Evolutionary conservation across 2,329 filamentous ascomycete species (phyloP).

Genomic region (Pyrenophora teres): DNA sequence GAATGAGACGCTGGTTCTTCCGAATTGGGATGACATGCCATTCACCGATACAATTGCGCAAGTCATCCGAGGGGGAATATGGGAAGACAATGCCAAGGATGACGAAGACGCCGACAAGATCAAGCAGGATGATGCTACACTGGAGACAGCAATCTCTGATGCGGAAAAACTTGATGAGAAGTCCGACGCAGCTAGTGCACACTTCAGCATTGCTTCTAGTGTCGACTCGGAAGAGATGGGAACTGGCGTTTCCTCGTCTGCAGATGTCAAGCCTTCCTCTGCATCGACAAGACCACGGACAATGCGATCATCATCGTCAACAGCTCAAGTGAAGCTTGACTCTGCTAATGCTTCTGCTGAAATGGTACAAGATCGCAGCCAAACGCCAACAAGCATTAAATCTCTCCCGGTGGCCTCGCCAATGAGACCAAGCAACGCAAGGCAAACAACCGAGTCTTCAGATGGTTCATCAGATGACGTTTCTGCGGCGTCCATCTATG

Average conservation of each 20-base stretch:
- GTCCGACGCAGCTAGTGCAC: slow-evolving; percentile 25
- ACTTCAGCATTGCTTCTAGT: slow-evolving; percentile 28
- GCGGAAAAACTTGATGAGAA: slow-evolving; percentile 28
- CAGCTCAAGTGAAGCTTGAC: slow-evolving; percentile 70
- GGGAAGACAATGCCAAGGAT: slow-evolving; percentile 50
- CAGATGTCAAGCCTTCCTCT: slow-evolving; percentile 25
- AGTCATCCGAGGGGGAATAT: slow-evolving; percentile 84
- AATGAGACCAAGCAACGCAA: slow-evolving; percentile 41
- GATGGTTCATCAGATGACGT: slow-evolving; percentile 25
- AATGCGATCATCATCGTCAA: slow-evolving; percentile 66
- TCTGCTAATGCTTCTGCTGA: slow-evolving; percentile 66
- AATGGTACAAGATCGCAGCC: slow-evolving; percentile 56
- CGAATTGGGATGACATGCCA: slow-evolving; percentile 95
- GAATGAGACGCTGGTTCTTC: slow-evolving; percentile 85
- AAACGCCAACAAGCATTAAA: slow-evolving; percentile 66
- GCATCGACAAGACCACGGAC: slow-evolving; percentile 53
- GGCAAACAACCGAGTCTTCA: slow-evolving; percentile 15
- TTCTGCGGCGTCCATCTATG: slow-evolving; percentile 31
- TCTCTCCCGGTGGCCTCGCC: slow-evolving; percentile 63
- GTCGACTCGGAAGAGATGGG: slow-evolving; percentile 25
- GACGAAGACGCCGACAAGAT: slow-evolving; percentile 20
- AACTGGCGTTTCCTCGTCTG: slow-evolving; percentile 30
- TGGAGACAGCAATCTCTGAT: slow-evolving; percentile 21
- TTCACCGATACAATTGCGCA: slow-evolving; percentile 84
- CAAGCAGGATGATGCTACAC: slow-evolving; percentile 18